Conservation (phyloP, 305 asterid genomes). For the Fraxinus velutina region DNA sequence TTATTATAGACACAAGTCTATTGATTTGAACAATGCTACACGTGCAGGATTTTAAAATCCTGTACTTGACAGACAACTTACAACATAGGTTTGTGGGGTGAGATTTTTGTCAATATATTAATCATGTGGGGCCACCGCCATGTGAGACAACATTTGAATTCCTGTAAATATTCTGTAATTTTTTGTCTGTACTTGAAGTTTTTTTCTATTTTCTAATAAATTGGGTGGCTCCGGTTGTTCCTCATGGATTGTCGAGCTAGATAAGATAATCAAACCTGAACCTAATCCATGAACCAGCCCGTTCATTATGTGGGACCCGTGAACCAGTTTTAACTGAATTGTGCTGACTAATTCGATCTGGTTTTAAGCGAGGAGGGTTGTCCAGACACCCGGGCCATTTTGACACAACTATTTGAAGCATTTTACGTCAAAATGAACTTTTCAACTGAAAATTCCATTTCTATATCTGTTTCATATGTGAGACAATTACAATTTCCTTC, state of each 20-base stretch:
- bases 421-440: background rate
- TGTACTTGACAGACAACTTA: too few relatives aligned
- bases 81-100: too few relatives aligned
- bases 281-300: background rate
- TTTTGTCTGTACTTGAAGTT: too few relatives aligned
- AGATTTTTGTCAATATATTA: too few relatives aligned
- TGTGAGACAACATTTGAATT: too few relatives aligned
- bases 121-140: too few relatives aligned
- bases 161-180: too few relatives aligned
- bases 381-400: background rate
- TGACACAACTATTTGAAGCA: background rate
- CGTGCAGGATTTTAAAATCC: too few relatives aligned
- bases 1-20: too few relatives aligned
- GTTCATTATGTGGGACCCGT: background rate
- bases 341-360: background rate
- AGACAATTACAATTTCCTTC: conserved; percentile 17
- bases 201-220: too few relatives aligned
- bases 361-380: background rate
- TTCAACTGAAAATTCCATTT: background rate
- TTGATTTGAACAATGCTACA: too few relatives aligned
- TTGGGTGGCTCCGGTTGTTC: background rate
- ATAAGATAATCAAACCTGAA: background rate
- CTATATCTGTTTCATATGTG: conserved; percentile 14
- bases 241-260: background rate
- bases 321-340: background rate